phyloP scores from a whole-genome alignment of 306 rosid genomes.

The Rubus idaeus region DNA sequence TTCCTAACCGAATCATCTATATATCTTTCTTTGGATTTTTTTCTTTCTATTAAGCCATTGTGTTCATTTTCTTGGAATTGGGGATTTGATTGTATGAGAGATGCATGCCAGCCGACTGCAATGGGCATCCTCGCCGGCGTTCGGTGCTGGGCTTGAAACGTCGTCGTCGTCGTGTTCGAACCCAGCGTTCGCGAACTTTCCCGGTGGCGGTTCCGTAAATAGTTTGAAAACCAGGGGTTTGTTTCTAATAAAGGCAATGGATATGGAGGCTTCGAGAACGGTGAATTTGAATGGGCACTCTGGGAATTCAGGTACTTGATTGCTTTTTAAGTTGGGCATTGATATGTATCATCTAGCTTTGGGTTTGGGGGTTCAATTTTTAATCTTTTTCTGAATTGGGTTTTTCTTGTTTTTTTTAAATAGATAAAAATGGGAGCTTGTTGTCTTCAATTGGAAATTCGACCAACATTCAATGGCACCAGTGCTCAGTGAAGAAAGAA shows the following conservation, averaged over 20 bases:
- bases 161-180: constrained; percentile 11
- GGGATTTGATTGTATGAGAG: constrained; percentile 16
- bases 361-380: background rate
- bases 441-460: constrained; percentile 58
- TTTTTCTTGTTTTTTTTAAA: background rate
- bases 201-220: constrained; percentile 17
- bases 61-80: background rate
- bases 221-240: constrained; percentile 34
- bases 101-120: constrained; percentile 40
- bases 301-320: constrained; percentile 33
- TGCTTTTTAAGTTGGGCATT: background rate
- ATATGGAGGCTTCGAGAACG: constrained; percentile 28
- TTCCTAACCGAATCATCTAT: background rate
- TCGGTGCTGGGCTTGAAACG: constrained; percentile 16
- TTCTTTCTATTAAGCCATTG: no score
- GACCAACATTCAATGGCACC: constrained; percentile 68
- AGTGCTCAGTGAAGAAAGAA: constrained; percentile 48
- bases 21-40: no score
- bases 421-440: constrained; percentile 41
- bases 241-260: constrained; percentile 36
- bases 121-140: constrained; percentile 15
- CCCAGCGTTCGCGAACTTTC: constrained; percentile 26
- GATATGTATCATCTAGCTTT: background rate
- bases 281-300: constrained; percentile 43
- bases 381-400: background rate